Percentiles rank a stretch among this genome's conserved stretches.
These are phyloP conservation scores for Desmodesmus armatus DNA, from an alignment of 139 green algal species.

Conservation along the genomic window DNA sequence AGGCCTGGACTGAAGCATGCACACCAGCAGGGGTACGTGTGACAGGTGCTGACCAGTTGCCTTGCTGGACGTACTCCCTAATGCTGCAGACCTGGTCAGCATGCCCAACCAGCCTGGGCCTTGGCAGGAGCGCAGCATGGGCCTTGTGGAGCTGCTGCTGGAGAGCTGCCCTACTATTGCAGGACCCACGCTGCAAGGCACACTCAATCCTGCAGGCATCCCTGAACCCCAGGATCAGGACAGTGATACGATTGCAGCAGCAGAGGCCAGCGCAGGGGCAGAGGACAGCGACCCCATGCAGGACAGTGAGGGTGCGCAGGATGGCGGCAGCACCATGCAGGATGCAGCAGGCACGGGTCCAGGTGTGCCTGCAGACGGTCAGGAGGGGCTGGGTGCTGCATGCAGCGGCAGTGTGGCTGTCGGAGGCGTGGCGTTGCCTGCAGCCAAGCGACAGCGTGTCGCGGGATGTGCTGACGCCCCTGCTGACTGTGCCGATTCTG, in stretches of 20 bases:
- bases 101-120: neutral
- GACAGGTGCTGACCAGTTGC: neutral
- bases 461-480: too few relatives aligned
- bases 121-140: constrained; percentile 14
- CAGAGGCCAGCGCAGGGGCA: neutral
- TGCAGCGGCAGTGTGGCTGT: too few relatives aligned
- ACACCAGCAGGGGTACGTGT: neutral
- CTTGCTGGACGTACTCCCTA: neutral
- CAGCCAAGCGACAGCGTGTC: too few relatives aligned
- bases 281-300: too few relatives aligned
- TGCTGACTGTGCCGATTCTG: too few relatives aligned
- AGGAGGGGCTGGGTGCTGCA: too few relatives aligned
- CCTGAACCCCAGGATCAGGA: constrained; percentile 11
- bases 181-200: constrained; percentile 12
- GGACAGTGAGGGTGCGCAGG: too few relatives aligned
- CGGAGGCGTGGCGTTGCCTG: too few relatives aligned
- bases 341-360: too few relatives aligned
- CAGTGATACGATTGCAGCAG: neutral
- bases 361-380: too few relatives aligned
- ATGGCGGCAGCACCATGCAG: too few relatives aligned
- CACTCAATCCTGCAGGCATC: neutral
- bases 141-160: constrained; percentile 41
- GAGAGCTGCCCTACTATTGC: constrained; percentile 11
- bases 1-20: neutral
- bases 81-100: neutral